Conservation (phyloP, 2,329 filamentous ascomycete genomes). For the Botryosphaeria dothidea region DNA sequence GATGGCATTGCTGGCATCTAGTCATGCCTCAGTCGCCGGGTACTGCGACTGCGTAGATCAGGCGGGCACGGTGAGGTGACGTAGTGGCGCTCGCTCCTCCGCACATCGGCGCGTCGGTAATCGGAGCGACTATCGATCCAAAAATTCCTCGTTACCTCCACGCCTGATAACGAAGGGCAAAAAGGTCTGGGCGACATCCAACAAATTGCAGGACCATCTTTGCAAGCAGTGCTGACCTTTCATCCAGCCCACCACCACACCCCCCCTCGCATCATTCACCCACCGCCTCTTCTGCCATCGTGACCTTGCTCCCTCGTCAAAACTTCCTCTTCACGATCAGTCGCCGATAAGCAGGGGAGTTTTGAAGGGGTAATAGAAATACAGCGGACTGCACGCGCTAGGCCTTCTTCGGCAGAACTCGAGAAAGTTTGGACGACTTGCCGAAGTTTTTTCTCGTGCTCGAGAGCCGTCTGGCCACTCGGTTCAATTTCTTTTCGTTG, state of each 20-base stretch:
- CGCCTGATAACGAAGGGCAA: background rate
- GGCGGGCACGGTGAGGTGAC: background rate
- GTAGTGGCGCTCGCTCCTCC: background rate
- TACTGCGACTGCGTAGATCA: background rate
- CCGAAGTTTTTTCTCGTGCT: constrained; percentile 5
- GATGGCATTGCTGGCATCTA: background rate
- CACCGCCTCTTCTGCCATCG: constrained; percentile 3
- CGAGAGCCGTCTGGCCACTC: background rate
- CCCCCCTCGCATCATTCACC: background rate
- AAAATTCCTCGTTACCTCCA: background rate
- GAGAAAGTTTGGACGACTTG: background rate
- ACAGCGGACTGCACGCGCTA: background rate
- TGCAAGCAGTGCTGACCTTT: background rate
- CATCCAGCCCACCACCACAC: background rate
- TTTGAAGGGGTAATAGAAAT: constrained; percentile 21
- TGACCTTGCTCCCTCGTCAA: constrained; percentile 7
- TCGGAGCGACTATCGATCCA: constrained; percentile 2
- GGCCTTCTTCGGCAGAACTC: constrained; percentile 6
- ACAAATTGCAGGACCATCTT: background rate
- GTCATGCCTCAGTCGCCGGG: background rate
- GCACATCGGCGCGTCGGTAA: background rate
- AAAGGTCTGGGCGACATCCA: background rate
- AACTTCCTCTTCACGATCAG: constrained; percentile 14
- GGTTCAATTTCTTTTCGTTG: background rate
- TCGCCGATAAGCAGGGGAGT: constrained; percentile 14